Base-by-base conservation (phyloP, 208 protist genomes). In the Trypanosoma cruzi region DNA sequence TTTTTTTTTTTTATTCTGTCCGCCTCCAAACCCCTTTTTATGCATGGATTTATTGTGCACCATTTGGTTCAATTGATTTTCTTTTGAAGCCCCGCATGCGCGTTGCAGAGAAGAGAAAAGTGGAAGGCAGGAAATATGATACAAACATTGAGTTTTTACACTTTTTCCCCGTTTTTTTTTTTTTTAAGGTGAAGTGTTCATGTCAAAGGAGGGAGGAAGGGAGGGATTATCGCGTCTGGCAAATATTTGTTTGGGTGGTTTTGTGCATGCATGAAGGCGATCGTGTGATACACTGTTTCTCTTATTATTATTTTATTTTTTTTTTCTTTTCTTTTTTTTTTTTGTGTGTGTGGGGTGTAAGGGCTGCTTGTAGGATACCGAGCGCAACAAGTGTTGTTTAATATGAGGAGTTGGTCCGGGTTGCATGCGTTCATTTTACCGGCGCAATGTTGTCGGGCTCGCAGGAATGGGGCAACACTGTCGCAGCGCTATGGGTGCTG, bases 401-500 rank as follows among this genome's bases (percentile, higher is more conserved):
- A 40, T 5, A 65, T 65, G 37, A 55, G 57, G 46, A 64, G 53
- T n/a, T 31, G 24, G 4, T 29, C 34, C 36, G 32, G 29, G 11
- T 2, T 55, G 2, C 22, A 22, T 22, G 48, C 16, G 53, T 20
- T 54, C 6, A 7, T 72, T 44, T 18, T 28, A 24, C 26, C 46
- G 24, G 6, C 40, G 10, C 29, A 20, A 13, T 32, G 42, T 32
- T 22, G 14, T 22, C 11, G 26, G 26, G 28, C n/a, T 24, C 53
- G 40, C 59, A 20, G 36, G 13, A 36, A 5, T 4, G 42, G 42
- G 18, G 36, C n/a, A 24, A 37, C 24, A 20, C 22, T 50, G 6
- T 32, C 10, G 48, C 61, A 64, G 28, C 48, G 67, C 26, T 54
- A n/a, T 56, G 34, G 8, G 26, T 63, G 60, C 42, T 65, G 34